Evolutionary conservation across 2,329 filamentous ascomycete genomes (phyloP).

Genomic region (Aspergillus tamarii): DNA sequence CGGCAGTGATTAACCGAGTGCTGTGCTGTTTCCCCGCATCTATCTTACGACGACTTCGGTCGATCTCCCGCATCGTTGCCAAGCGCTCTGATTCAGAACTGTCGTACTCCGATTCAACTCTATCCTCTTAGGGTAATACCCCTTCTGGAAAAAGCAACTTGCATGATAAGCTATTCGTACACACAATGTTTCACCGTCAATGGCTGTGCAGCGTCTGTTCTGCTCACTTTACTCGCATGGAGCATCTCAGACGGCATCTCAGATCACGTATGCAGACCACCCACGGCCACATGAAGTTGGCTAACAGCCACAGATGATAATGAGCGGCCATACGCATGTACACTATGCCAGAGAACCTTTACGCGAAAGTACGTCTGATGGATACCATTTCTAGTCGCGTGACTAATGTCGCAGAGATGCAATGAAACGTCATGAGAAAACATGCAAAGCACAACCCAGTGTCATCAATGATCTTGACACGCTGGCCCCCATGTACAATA

Average conservation of each 20-base stretch:
- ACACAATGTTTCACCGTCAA: conserved; percentile 9
- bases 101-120: neutral
- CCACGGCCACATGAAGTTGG: neutral
- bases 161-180: neutral
- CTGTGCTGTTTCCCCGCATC: neutral
- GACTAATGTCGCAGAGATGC: conserved; percentile 20
- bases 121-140: neutral
- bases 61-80: neutral
- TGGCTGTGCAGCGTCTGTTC: conserved; percentile 21
- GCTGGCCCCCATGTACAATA: neutral
- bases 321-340: conserved; percentile 20
- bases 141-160: neutral
- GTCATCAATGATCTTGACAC: neutral
- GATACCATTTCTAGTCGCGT: neutral
- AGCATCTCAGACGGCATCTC: conserved; percentile 27
- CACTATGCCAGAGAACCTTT: conserved; percentile 20
- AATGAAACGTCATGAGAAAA: conserved; percentile 26
- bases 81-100: neutral
- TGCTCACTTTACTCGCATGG: conserved; percentile 24
- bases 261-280: conserved; percentile 21
- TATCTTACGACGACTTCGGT: neutral
- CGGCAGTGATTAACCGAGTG: neutral
- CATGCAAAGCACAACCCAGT: conserved; percentile 16
- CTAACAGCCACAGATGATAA: conserved; percentile 20
- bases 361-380: conserved; percentile 21